A percentile compares a stretch with the other conserved stretches of the same genome.
phyloP scores from a whole-genome alignment of 805 yeast genomes.

The Komagataella ulmi region DNA sequence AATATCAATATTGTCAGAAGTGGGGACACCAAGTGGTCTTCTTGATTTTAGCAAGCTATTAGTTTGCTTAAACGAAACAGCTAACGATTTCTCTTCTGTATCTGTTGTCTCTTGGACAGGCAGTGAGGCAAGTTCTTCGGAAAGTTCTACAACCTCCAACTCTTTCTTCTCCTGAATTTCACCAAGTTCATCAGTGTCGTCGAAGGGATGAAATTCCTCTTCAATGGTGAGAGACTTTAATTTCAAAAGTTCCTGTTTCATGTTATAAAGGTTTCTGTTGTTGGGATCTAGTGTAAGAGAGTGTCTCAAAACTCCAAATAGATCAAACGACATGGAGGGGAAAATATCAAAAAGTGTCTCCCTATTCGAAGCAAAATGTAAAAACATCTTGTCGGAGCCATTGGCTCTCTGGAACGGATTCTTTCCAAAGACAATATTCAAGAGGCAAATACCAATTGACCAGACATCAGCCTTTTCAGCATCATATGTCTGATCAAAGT shows the following conservation, averaged over 20 bases:
- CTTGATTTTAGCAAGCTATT: slow-evolving; percentile 13
- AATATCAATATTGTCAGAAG: slow-evolving; percentile 21
- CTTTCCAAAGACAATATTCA: slow-evolving; percentile 36
- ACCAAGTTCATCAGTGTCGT: slow-evolving; percentile 2
- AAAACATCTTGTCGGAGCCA: slow-evolving; percentile 52
- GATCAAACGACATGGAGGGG: slow-evolving; percentile 76
- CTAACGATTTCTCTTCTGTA: slow-evolving; percentile 1
- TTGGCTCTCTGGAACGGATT: slow-evolving; percentile 34
- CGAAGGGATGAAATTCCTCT: slow-evolving; percentile 36
- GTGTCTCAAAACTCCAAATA: slow-evolving; percentile 71
- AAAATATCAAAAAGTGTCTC: slow-evolving; percentile 88
- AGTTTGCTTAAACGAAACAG: slow-evolving; percentile 9
- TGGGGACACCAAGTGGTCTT: slow-evolving; percentile 55
- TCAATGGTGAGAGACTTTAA: slow-evolving; percentile 71
- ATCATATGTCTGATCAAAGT: slow-evolving; percentile 17
- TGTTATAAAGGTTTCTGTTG: slow-evolving; percentile 54
- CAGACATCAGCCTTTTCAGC: slow-evolving; percentile 36
- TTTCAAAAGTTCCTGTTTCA: slow-evolving; percentile 45
- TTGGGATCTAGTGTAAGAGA: slow-evolving; percentile 77
- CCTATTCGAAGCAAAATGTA: slow-evolving; percentile 76
- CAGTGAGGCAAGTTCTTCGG: neutral
- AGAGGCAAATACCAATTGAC: slow-evolving; percentile 39
- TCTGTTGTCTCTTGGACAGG: slow-evolving; percentile 1
- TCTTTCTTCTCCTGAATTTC: neutral
- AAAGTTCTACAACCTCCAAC: neutral